Evolutionary conservation across 148 eudicot species (phyloP).

Genomic region (Amaranthus hypochondriacus): DNA sequence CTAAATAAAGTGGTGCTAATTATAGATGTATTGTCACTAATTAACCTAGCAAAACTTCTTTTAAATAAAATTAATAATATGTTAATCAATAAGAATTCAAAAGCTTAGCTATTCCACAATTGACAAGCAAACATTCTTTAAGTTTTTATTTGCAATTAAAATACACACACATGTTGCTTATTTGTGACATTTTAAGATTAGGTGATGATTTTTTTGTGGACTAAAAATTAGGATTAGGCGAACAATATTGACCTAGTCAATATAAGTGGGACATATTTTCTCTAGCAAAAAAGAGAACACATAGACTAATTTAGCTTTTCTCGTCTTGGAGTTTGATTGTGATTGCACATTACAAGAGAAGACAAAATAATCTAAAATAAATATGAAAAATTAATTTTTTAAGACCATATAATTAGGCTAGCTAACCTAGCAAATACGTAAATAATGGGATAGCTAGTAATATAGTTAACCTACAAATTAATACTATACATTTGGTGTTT

Average conservation of each 20-base stretch:
- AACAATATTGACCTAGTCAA: constrained; percentile 5
- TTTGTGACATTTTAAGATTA: background rate
- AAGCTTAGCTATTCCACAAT: no score
- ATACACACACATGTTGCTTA: background rate
- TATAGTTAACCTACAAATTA: no score
- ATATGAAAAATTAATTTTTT: background rate
- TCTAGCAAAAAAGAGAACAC: background rate
- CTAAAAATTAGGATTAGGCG: background rate
- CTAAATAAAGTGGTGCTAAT: no score
- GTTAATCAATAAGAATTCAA: no score
- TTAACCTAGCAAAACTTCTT: no score
- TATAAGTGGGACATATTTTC: background rate
- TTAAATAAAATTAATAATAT: no score
- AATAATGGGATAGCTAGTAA: no score
- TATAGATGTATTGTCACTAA: no score
- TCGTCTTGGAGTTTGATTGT: background rate
- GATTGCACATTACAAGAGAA: background rate
- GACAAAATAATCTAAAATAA: background rate
- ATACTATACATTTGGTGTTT: no score
- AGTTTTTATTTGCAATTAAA: background rate
- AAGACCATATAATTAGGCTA: background rate
- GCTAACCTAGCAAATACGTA: no score
- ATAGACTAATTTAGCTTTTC: background rate
- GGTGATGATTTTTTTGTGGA: background rate
- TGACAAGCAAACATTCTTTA: no score